phyloP scores from a whole-genome alignment of 345 rosid genomes.

The Euphorbia lathyris region DNA sequence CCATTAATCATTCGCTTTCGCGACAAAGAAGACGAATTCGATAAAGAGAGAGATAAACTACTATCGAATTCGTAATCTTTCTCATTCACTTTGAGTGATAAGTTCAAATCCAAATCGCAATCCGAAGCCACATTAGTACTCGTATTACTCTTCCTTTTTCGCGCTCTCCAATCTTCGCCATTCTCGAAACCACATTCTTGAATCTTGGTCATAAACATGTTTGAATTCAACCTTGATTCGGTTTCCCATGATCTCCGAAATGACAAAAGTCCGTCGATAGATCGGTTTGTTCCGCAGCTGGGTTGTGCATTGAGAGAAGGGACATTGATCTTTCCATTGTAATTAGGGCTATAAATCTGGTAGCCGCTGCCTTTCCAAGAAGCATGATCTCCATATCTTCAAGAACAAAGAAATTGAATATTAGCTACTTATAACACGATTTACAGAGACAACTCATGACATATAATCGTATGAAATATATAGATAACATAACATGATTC shows the following conservation, averaged over 20 bases:
- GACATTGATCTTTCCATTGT: conserved; percentile 20
- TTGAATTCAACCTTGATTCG: conserved; percentile 21
- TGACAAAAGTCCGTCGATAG: conserved; percentile 31
- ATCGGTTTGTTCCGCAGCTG: conserved; percentile 19
- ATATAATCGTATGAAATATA: too few relatives aligned
- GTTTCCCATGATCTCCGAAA: conserved; percentile 30
- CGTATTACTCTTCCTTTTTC: conserved; percentile 40
- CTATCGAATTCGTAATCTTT: conserved; percentile 25
- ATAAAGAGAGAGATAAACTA: conserved; percentile 65
- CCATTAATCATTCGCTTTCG: conserved; percentile 35
- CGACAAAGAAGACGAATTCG: conserved; percentile 47
- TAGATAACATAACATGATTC: too few relatives aligned
- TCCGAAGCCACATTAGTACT: conserved; percentile 18
- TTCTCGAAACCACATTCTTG: conserved; percentile 6
- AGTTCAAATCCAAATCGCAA: conserved; percentile 55
- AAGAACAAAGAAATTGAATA: not conserved
- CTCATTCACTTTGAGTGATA: conserved; percentile 48
- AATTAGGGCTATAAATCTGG: conserved; percentile 23
- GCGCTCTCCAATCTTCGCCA: conserved; percentile 16
- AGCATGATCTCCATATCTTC: conserved; percentile 47
- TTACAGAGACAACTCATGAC: too few relatives aligned
- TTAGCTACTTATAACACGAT: too few relatives aligned
- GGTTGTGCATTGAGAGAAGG: conserved; percentile 14
- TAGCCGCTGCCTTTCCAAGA: conserved; percentile 40
- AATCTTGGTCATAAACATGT: conserved; percentile 13